Evolutionary conservation across 192 early-diverging fungal species (phyloP), one percentile per base, ranked within the genome.

Genomic region (Gamsiella multidivaricata): DNA sequence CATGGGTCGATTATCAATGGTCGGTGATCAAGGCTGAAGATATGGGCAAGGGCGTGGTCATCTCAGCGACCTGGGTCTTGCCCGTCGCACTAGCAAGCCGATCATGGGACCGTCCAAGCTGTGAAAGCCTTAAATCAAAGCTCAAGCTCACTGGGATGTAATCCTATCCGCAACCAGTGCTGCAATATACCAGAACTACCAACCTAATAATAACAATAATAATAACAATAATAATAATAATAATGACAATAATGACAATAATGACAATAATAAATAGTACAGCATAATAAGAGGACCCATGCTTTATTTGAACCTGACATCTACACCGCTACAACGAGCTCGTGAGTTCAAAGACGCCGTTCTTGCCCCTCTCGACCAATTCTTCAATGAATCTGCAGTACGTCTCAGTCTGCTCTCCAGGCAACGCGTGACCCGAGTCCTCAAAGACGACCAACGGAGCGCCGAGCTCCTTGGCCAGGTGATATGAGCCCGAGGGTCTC

Each of bases 1-100:
- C 81, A 8, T 83, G 81, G 81, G 81, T 83, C 28, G 71, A 71
- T 0, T 76, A 73, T 41, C 81, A 83, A 54, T 83, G 76, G 61
- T 36, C 65, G 4, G 52, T 70, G 31, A 83, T 83, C 41, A 83
- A 83, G 61, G 29, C 71, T 10, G 70, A 74, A 32, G 67, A 83
- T 46, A 3, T n/a, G 0, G 81, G 81, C 7, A 54, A 71, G 31
- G 81, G 81, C 0, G 81, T 83, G 37, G 67, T 83, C 42, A 46
- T 83, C 3, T 73, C 70, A 9, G 81, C 81, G 3, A 83, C 70
- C 6, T 83, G 81, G 81, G 68, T 83, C 32, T 41, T 83, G n/a
- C 81, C 81, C 5, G 76, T 83, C 9, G 81, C 81, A 1, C 32
- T 83, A 43, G 69, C 79, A 37, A 71, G 76, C 41, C 47, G 71